Conservation (phyloP, 768 basidiomycete genomes). For the Lactarius hatsudake region DNA sequence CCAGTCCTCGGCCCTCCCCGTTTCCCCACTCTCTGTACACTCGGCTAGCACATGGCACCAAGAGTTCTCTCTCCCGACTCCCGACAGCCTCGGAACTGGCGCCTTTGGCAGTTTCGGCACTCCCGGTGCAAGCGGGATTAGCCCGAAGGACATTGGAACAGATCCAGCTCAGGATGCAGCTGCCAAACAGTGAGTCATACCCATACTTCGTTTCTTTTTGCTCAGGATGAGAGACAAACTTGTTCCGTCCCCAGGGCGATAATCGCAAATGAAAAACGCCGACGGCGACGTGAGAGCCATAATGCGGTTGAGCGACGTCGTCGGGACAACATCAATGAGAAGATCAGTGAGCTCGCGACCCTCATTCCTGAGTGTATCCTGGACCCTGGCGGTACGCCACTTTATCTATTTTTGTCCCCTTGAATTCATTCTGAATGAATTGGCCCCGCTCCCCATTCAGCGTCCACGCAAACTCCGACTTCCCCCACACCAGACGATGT, state of each 20-base stretch:
- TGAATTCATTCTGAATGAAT: background rate
- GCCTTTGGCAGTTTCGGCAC: constrained; percentile 25
- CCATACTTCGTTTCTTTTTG: background rate
- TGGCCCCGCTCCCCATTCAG: background rate
- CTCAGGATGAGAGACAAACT: background rate
- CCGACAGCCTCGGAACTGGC: constrained; percentile 29
- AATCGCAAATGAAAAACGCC: constrained; percentile 77
- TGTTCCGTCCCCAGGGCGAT: constrained; percentile 37
- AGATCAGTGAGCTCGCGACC: constrained; percentile 85
- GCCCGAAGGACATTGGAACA: constrained; percentile 37
- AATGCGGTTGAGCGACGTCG: constrained; percentile 89
- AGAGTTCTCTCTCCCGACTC: constrained; percentile 35
- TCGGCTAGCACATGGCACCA: constrained; percentile 23
- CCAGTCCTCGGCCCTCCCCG: constrained; percentile 29
- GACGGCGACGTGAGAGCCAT: constrained; percentile 79
- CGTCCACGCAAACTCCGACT: constrained; percentile 25
- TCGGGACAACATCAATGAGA: constrained; percentile 94
- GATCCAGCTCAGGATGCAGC: constrained; percentile 33
- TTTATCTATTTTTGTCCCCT: constrained; percentile 11
- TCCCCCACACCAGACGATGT: constrained; percentile 29
- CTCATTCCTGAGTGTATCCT: constrained; percentile 86
- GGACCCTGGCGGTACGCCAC: constrained; percentile 47
- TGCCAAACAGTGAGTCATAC: constrained; percentile 39
- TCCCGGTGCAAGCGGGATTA: constrained; percentile 31
- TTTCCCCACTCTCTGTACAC: constrained; percentile 33